Conservation (phyloP, 257 asterid species). For the Petunia secreta region DNA sequence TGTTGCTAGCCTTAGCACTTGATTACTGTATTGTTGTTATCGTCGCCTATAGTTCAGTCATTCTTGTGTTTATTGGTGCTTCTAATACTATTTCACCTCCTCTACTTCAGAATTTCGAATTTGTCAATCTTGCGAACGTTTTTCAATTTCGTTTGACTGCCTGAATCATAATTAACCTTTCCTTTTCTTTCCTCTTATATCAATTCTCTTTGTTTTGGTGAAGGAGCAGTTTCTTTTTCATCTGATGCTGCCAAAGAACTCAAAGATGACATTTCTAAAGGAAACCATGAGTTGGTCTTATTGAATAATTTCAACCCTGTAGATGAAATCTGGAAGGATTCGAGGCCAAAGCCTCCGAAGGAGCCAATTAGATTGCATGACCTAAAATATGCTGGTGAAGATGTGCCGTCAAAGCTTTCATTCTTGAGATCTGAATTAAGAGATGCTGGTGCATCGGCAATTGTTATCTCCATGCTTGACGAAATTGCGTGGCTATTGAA, state of each 20-base stretch:
- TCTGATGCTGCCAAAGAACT: conserved; percentile 92
- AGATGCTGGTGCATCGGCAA: conserved; percentile 78
- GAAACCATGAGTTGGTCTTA: conserved; percentile 83
- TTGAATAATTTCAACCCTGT: conserved; percentile 82
- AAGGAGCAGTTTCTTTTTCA: conserved; percentile 98
- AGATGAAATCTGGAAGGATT: conserved; percentile 90
- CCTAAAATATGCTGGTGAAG: conserved; percentile 82
- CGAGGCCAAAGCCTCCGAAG: conserved; percentile 77
- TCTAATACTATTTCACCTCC: not conserved
- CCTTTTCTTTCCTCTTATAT: conserved; percentile 51
- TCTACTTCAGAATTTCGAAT: not conserved
- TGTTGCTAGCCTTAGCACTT: not conserved
- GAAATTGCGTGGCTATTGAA: conserved; percentile 98
- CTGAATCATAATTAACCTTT: conserved; percentile 8
- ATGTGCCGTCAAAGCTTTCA: conserved; percentile 76
- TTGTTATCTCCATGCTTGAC: conserved; percentile 90
- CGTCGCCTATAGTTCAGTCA: not conserved
- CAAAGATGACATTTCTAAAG: conserved; percentile 70
- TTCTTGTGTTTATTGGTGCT: not conserved
- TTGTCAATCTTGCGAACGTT: not conserved
- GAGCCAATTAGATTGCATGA: conserved; percentile 76
- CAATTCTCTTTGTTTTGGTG: conserved; percentile 58
- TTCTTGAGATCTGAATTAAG: conserved; percentile 78
- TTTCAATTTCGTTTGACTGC: conserved; percentile 4
- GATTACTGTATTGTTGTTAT: conserved; percentile 1